A percentile compares a stretch with the other conserved stretches of the same genome.
Conservation (phyloP, 2,329 filamentous ascomycete species). For the Dactylellina haptotyla region DNA sequence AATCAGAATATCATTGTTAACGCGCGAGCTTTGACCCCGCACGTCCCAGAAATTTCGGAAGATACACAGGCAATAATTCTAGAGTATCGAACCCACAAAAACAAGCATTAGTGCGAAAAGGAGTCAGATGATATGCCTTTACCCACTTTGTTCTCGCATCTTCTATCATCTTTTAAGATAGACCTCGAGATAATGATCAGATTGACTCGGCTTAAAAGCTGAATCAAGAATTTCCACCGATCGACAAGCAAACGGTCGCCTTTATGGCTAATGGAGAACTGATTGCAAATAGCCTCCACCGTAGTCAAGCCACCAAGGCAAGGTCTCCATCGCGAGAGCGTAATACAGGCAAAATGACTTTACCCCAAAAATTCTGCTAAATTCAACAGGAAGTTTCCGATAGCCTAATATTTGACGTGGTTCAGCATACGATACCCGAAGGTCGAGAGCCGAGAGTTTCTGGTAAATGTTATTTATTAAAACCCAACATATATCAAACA, state of each 20-base stretch:
- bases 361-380: constrained; percentile 37
- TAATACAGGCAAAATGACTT: constrained; percentile 37
- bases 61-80: too few relatives aligned
- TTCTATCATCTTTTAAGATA: too few relatives aligned
- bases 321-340: neutral
- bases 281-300: neutral
- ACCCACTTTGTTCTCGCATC: too few relatives aligned
- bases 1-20: neutral
- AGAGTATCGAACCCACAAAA: too few relatives aligned
- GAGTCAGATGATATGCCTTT: too few relatives aligned
- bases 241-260: neutral
- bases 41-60: too few relatives aligned
- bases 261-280: neutral
- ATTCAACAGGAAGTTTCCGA: constrained; percentile 23
- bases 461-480: too few relatives aligned
- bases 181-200: too few relatives aligned
- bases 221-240: neutral
- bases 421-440: too few relatives aligned
- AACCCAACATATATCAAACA: too few relatives aligned
- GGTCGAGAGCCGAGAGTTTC: constrained; percentile 10
- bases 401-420: constrained; percentile 35
- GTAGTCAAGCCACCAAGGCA: constrained; percentile 12
- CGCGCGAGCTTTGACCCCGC: neutral
- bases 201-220: too few relatives aligned
- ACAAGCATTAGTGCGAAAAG: too few relatives aligned